Base-by-base conservation (phyloP, 2,329 filamentous ascomycete genomes). In the Blastomyces parvus region DNA sequence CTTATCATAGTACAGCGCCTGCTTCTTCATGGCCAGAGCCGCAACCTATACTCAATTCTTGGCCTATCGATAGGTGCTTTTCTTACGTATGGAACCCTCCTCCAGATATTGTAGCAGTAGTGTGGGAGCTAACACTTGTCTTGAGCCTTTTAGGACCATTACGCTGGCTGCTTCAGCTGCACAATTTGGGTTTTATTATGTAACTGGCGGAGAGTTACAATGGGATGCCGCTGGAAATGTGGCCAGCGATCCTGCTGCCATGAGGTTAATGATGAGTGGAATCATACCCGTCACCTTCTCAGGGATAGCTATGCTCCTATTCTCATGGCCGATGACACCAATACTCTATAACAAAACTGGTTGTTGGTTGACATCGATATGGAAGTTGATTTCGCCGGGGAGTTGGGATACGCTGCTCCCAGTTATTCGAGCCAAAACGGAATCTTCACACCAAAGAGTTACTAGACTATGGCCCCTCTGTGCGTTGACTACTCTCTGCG, bases 151-250 rank as follows among this genome's bases (percentile, higher is more conserved):
- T 61, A 74, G 72, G 19, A 58, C 58, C 27, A 53, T 73, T 30
- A 67, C 67, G 19, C 65, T 71, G 7, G 61, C 64, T 53, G 68
- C 70, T 2, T 64, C 69, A 19, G 66, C 72, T 3, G 70, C 70
- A 6, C 71, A 74, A 48, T 65, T 73, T 7, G 71, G 70, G 0
- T 74, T 74, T 44, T 74, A 70, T 59, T 68, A 70, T 50, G 70
- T 74, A 36, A 74, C 72, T 13, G 70, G 72, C 30, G 68, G 69
- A 27, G 72, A 74, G 57, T 66, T 73, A 60, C 71, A 70, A 52
- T 74, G 72, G 69, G 69, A 71, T 63, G 68, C 71, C 25, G 71
- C 71, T 1, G 68, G 67, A 22, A 71, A 66, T 53, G 68, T 73
- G 17, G 70, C 69, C 25, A 67, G 65, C 38, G 72, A 74, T 59